phyloP scores from a whole-genome alignment of 495 filamentous ascomycete genomes.

The Aspergillus wentii region DNA sequence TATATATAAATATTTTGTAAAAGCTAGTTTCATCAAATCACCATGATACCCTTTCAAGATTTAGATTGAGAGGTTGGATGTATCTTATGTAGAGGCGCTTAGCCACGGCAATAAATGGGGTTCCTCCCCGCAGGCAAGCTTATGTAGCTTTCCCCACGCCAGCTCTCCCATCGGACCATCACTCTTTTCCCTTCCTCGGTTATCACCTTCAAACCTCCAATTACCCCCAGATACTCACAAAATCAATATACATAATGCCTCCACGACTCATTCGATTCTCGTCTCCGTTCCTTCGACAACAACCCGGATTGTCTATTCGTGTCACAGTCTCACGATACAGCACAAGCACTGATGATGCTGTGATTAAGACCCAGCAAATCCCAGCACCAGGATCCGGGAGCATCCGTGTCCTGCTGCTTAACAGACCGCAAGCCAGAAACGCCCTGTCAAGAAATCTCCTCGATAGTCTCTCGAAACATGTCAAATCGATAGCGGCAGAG shows the following conservation, averaged over 20 bases:
- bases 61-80: not conserved
- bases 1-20: slow-evolving; percentile 16
- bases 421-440: slow-evolving; percentile 79
- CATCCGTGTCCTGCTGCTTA: slow-evolving; percentile 83
- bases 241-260: slow-evolving; percentile 23
- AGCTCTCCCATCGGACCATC: slow-evolving; percentile 3
- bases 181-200: not conserved
- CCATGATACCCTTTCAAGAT: slow-evolving; percentile 4
- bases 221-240: slow-evolving; percentile 2
- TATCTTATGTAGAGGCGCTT: slow-evolving; percentile 8
- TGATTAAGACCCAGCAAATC: slow-evolving; percentile 66
- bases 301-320: slow-evolving; percentile 19
- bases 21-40: slow-evolving; percentile 3
- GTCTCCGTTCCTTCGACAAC: slow-evolving; percentile 11
- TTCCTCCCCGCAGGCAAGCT: slow-evolving; percentile 13
- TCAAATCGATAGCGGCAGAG: slow-evolving; percentile 64
- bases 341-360: slow-evolving; percentile 33
- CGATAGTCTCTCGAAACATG: slow-evolving; percentile 59
- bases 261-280: slow-evolving; percentile 26
- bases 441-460: slow-evolving; percentile 81
- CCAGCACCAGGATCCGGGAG: slow-evolving; percentile 76
- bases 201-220: not conserved
- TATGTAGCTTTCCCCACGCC: slow-evolving; percentile 18
- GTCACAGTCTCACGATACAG: slow-evolving; percentile 32
- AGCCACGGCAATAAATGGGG: slow-evolving; percentile 9